A percentile compares a stretch with the other conserved stretches of the same genome.
Evolutionary conservation across 2,329 filamentous ascomycete species (phyloP).

Genomic region (Elsinoe necatrix): DNA sequence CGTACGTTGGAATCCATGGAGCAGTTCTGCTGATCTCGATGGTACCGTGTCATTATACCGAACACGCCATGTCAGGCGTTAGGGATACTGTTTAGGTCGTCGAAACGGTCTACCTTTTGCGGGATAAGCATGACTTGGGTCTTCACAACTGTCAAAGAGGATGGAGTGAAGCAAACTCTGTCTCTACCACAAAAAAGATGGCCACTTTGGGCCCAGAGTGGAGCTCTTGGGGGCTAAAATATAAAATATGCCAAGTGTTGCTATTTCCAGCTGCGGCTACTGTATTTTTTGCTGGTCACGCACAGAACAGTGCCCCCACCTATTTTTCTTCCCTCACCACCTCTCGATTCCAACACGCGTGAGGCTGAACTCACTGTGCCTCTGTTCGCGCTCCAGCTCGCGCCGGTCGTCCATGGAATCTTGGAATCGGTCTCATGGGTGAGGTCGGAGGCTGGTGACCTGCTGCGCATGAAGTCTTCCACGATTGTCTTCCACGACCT

Average conservation of each 20-base stretch:
- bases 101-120: constrained; percentile 8
- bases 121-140: constrained; percentile 6
- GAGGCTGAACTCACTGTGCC: constrained; percentile 13
- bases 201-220: neutral
- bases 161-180: neutral
- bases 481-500: neutral
- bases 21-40: neutral
- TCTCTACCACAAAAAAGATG: too few species aligned
- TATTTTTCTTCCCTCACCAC: neutral
- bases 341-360: constrained; percentile 8
- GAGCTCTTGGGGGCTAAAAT: neutral
- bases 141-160: neutral
- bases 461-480: neutral
- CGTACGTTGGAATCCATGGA: neutral
- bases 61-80: neutral
- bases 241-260: neutral
- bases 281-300: neutral
- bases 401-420: constrained; percentile 5
- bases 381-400: neutral
- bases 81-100: neutral
- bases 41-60: neutral
- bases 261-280: constrained; percentile 9
- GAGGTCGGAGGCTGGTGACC: constrained; percentile 8
- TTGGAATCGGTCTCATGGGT: neutral
- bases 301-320: neutral